These are phyloP conservation scores for Rhodofomes roseus DNA, from an alignment of 1,284 basidiomycete species.

Conservation along the genomic window DNA sequence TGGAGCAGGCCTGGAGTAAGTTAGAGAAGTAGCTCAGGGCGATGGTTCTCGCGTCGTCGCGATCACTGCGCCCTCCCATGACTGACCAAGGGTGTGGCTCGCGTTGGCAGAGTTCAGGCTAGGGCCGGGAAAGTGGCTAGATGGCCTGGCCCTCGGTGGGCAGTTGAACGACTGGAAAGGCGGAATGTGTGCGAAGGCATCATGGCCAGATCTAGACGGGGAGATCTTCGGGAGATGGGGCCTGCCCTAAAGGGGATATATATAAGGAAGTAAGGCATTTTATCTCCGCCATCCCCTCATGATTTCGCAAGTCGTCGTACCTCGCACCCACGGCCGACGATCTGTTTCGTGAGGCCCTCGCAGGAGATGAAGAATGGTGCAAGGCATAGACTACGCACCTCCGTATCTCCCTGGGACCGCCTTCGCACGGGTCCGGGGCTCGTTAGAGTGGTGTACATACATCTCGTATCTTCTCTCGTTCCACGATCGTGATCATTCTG, in stretches of 20 bases:
- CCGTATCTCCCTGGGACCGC: conserved; percentile 77
- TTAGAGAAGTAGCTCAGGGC: background rate
- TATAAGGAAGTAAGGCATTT: conserved; percentile 13
- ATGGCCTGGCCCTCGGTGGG: too few species aligned
- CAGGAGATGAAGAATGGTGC: conserved; percentile 87
- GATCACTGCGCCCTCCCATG: too few species aligned
- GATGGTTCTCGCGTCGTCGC: background rate
- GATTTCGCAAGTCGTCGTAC: conserved; percentile 50
- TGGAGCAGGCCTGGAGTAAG: background rate
- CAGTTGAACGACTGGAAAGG: too few species aligned
- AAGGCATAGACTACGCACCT: conserved; percentile 77
- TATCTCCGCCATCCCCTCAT: conserved; percentile 50
- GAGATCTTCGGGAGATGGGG: conserved; percentile 17
- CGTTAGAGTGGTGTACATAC: conserved; percentile 87
- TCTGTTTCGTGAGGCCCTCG: conserved; percentile 67
- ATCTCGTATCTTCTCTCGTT: conserved; percentile 12
- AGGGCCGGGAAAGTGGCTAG: too few species aligned
- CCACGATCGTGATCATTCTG: background rate
- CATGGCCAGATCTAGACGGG: conserved; percentile 10
- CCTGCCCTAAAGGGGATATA: conserved; percentile 28
- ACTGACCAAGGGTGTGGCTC: background rate
- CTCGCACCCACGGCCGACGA: conserved; percentile 49
- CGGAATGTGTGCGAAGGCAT: background rate
- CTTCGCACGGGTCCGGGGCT: conserved; percentile 58
- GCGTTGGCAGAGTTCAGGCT: background rate